Percentiles rank a stretch among this genome's conserved stretches.
phyloP scores from a whole-genome alignment of 2,329 filamentous ascomycete genomes.

The Alternaria brassicicola region DNA sequence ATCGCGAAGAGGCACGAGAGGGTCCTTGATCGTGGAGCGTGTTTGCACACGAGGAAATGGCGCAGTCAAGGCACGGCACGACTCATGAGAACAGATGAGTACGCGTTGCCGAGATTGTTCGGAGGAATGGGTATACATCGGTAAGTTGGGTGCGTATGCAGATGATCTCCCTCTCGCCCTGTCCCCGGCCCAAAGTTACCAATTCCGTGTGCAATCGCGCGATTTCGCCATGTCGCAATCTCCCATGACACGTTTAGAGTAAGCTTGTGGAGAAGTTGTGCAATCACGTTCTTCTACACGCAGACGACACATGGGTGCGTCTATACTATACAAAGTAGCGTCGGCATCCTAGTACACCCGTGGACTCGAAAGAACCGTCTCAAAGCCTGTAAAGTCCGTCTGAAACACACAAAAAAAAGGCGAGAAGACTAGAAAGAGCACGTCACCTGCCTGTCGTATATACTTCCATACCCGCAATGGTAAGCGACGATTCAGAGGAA shows the following conservation, averaged over 20 bases:
- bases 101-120: not conserved
- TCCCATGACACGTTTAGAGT: not conserved
- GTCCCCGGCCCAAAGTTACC: too few relatives aligned
- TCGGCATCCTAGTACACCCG: too few relatives aligned
- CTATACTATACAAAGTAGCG: too few relatives aligned
- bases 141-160: too few relatives aligned
- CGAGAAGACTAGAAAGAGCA: too few relatives aligned
- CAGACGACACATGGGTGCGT: too few relatives aligned
- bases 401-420: too few relatives aligned
- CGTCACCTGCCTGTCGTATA: not conserved
- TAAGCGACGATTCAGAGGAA: too few relatives aligned
- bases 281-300: not conserved
- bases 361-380: too few relatives aligned
- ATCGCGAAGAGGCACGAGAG: not conserved
- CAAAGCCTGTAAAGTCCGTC: too few relatives aligned
- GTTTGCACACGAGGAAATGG: not conserved
- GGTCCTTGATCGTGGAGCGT: not conserved
- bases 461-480: not conserved
- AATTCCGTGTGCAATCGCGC: too few relatives aligned
- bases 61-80: not conserved
- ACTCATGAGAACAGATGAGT: not conserved
- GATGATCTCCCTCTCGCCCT: too few relatives aligned
- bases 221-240: not conserved
- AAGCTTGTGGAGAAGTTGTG: not conserved
- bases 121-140: not conserved